Base-by-base conservation (phyloP, 1,284 basidiomycete species). In the Porphyrellus sp. region DNA sequence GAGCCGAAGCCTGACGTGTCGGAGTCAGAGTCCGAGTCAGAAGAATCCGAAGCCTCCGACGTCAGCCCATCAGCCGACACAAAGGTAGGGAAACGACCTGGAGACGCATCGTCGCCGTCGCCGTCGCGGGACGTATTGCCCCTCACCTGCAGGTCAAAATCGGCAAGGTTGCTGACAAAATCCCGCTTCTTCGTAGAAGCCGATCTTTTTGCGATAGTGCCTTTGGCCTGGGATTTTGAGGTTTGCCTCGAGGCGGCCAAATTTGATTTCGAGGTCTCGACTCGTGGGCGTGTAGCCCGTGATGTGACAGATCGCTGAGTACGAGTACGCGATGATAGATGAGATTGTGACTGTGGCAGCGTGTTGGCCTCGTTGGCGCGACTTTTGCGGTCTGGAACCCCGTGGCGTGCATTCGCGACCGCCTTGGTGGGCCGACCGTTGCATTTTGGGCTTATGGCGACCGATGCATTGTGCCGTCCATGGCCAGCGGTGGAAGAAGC, bases 21-120 rank as follows among this genome's bases (percentile, higher is more conserved):
- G 3, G 68, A 60, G 44, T 63, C 68, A 13, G 67, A 60, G 35
- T 64, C 59, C 13, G 70, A 72, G 46, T 74, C 71, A 24, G 72
- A 73, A 13, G 70, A 75, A n/a, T 72, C 70, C 9, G 74, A 74
- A 4, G 74, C 74, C 24, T 74, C 74, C 15, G 73, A 74, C 18
- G 76, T 80, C 33, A 80, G 59, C 4, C 74, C 81, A 33, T 82
- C 81, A 21, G 85, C 84, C 23, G 81, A 78, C 24, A 88, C 72
- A 63, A 88, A 87, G 24, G 83, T 87, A n/a, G 85, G 85, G 63
- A 85, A 83, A 27, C 68, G 73, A 35, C 63, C 68, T 1, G 72
- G 74, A 15, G 68, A 69, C 12, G 51, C 61, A 56, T 74, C 76
- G 47, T 73, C 70, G 46, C 72, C 70, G 33, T 65, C 64, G 52